Conservation (phyloP, 2,329 filamentous ascomycete genomes). For the Fusarium verticillioides region DNA sequence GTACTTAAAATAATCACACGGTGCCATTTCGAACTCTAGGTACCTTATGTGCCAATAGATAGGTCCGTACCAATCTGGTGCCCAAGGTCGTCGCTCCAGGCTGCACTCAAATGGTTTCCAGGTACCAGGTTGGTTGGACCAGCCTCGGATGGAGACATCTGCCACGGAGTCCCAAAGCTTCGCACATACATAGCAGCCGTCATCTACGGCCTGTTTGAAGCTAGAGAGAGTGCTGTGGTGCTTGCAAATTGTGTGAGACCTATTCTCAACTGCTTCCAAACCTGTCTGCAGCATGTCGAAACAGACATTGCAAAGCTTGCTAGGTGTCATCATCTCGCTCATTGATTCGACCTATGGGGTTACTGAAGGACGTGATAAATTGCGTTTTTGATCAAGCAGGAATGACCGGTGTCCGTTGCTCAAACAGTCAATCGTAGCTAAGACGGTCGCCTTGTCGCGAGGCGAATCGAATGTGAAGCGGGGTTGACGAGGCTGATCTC, state of each 20-base stretch:
- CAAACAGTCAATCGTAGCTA: neutral
- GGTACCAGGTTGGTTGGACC: neutral
- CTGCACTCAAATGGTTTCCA: neutral
- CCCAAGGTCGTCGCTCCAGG: neutral
- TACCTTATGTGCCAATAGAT: neutral
- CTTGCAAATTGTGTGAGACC: neutral
- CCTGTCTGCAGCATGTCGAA: neutral
- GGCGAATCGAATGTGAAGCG: neutral
- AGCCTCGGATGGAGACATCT: neutral
- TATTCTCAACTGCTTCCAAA: neutral
- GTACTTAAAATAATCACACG: fast-evolving
- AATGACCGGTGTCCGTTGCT: fast-evolving
- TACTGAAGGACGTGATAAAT: fast-evolving
- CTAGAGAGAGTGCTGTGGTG: neutral
- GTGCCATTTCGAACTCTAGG: neutral
- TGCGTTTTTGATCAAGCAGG: no score
- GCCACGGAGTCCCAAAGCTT: neutral
- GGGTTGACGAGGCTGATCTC: neutral
- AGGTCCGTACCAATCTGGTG: neutral
- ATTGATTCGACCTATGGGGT: neutral
- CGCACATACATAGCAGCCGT: neutral
- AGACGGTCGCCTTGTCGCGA: neutral
- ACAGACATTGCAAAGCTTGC: neutral
- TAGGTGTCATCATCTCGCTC: neutral
- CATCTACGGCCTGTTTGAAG: neutral